A percentile compares a stretch with the other conserved stretches of the same genome.
Evolutionary conservation across 2,329 filamentous ascomycete genomes (phyloP).

Genomic region (Rasamsonia emersonii): DNA sequence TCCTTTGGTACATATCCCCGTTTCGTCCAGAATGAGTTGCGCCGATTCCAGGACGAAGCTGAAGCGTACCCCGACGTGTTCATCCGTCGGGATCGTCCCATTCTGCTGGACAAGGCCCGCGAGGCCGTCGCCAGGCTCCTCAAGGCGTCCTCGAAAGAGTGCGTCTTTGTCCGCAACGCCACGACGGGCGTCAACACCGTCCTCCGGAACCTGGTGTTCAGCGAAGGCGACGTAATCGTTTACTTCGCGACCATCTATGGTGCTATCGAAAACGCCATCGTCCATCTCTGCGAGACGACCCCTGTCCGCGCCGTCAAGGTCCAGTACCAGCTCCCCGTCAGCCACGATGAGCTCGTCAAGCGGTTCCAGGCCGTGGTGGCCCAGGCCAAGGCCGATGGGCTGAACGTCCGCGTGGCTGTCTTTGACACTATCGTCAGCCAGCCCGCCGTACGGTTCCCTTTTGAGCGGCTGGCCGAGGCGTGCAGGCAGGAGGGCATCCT

Average conservation of each 20-base stretch:
- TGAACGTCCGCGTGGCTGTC: conserved; percentile 57
- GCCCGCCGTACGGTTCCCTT: conserved; percentile 74
- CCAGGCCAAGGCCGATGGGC: conserved; percentile 46
- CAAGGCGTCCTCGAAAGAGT: conserved; percentile 54
- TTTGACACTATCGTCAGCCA: conserved; percentile 75
- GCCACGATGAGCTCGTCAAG: conserved; percentile 57
- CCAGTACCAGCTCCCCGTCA: conserved; percentile 57
- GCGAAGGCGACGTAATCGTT: conserved; percentile 61
- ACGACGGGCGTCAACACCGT: conserved; percentile 64
- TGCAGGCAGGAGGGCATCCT: conserved; percentile 62
- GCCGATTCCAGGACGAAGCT: conserved; percentile 54
- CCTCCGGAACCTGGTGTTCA: conserved; percentile 64
- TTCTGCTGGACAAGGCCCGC: conserved; percentile 56
- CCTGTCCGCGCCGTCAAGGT: conserved; percentile 47
- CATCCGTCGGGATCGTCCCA: conserved; percentile 59
- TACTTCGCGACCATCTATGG: conserved; percentile 74
- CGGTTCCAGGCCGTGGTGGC: conserved; percentile 54
- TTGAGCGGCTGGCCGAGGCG: conserved; percentile 54
- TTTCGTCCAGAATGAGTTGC: conserved; percentile 50
- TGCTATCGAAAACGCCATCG: conserved; percentile 64
- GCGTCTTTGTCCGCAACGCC: conserved; percentile 75
- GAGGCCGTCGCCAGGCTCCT: conserved; percentile 57
- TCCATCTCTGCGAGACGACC: conserved; percentile 63
- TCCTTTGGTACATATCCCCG: conserved; percentile 72
- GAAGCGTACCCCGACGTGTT: conserved; percentile 68